Conservation (phyloP, 2,329 filamentous ascomycete species). For the Hypoxylon sp. region DNA sequence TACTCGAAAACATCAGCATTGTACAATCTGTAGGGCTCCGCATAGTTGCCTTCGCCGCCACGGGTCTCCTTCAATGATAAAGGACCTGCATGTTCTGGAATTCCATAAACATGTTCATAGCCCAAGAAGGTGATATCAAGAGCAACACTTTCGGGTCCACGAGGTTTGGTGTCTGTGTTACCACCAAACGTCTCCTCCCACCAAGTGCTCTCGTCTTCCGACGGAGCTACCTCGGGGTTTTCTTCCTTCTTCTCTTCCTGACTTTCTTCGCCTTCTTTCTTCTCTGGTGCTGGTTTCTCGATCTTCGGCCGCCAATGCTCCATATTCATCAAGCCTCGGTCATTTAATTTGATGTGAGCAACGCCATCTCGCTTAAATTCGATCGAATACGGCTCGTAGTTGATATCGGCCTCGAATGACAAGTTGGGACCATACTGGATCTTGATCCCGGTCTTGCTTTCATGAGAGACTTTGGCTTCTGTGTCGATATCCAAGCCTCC, state of each 20-base stretch:
- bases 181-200: constrained; percentile 98
- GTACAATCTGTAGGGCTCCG: constrained; percentile 93
- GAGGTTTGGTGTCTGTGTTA: constrained; percentile 95
- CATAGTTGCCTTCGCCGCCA: constrained; percentile 86
- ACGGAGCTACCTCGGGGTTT: constrained; percentile 57
- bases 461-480: constrained; percentile 76
- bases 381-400: constrained; percentile 84
- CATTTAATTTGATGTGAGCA: constrained; percentile 89
- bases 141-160: constrained; percentile 90
- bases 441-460: constrained; percentile 77
- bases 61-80: constrained; percentile 91
- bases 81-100: constrained; percentile 91
- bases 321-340: constrained; percentile 89
- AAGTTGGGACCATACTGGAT: constrained; percentile 84
- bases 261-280: constrained; percentile 68
- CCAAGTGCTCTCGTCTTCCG: constrained; percentile 89
- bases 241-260: constrained; percentile 63
- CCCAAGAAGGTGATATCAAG: constrained; percentile 93
- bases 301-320: constrained; percentile 96
- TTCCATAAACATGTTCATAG: constrained; percentile 93
- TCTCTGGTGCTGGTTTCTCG: constrained; percentile 69
- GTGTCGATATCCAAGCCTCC: constrained; percentile 83
- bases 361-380: constrained; percentile 88
- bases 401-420: constrained; percentile 86
- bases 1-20: constrained; percentile 99